These are phyloP conservation scores for Mortierella sp. DNA, from an alignment of 371 early-diverging fungal genomes.

Conservation along the genomic window DNA sequence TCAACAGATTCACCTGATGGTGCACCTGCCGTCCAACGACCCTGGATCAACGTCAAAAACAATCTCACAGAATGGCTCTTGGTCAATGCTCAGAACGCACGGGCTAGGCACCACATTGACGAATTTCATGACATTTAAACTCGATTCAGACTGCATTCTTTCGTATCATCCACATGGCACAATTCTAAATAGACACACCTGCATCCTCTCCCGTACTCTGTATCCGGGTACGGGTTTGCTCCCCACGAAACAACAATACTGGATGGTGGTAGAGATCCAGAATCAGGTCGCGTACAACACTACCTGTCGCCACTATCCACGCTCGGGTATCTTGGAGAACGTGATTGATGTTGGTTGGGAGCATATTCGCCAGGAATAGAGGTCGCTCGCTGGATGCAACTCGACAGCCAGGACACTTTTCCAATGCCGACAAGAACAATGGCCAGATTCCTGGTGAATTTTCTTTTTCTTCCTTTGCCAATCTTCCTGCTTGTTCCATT, in stretches of 20 bases:
- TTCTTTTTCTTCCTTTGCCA: background rate
- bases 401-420: too few species aligned
- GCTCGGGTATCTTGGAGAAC: background rate
- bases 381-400: too few species aligned
- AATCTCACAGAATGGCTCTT: constrained; percentile 72
- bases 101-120: constrained; percentile 66
- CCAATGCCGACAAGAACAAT: too few species aligned
- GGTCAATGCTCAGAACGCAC: constrained; percentile 67
- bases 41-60: constrained; percentile 68
- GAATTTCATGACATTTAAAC: constrained; percentile 67
- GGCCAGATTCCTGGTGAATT: too few species aligned
- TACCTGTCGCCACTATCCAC: constrained; percentile 1
- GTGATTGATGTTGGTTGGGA: too few species aligned
- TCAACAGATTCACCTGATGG: constrained; percentile 38
- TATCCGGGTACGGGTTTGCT: background rate
- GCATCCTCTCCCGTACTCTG: too few species aligned
- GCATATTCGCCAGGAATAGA: too few species aligned
- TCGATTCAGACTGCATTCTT: too few species aligned
- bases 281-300: background rate
- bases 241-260: constrained; percentile 1
- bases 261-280: constrained; percentile 4
- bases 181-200: too few species aligned
- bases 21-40: constrained; percentile 52
- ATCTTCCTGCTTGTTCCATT: background rate
- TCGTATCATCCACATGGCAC: too few species aligned